A percentile compares a stretch with the other conserved stretches of the same genome.
phyloP scores from a whole-genome alignment of 306 rosid species.

The Mimosa pudica region DNA sequence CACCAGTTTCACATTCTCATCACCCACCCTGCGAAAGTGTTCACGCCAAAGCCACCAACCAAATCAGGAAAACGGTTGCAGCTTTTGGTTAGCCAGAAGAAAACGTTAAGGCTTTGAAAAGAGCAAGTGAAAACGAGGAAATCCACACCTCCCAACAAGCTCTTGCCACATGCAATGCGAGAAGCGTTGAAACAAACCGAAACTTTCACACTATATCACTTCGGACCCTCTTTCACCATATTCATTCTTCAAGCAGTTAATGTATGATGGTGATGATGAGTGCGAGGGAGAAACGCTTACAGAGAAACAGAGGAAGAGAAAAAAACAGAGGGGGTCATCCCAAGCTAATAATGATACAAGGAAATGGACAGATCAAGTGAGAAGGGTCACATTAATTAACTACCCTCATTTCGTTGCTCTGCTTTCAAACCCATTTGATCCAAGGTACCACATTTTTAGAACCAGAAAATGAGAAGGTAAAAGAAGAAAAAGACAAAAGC shows the following conservation, averaged over 20 bases:
- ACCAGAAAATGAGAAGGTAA: background rate
- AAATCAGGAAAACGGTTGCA: constrained; percentile 40
- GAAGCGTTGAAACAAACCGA: constrained; percentile 32
- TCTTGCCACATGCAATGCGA: constrained; percentile 23
- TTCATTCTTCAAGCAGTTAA: constrained; percentile 38
- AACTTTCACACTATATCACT: constrained; percentile 42
- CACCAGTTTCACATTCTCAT: constrained; percentile 17
- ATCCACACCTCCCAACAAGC: constrained; percentile 5
- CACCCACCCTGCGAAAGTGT: constrained; percentile 9
- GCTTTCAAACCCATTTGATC: constrained; percentile 29
- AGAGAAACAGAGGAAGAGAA: background rate
- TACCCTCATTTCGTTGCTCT: constrained; percentile 15
- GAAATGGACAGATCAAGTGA: constrained; percentile 41
- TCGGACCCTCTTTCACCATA: constrained; percentile 40
- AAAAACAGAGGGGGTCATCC: constrained; percentile 21
- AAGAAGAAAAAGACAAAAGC: background rate
- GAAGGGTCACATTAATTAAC: constrained; percentile 18
- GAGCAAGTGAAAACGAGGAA: constrained; percentile 16
- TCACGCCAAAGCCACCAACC: constrained; percentile 36
- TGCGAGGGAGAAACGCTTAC: constrained; percentile 23
- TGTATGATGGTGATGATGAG: constrained; percentile 20
- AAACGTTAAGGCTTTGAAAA: constrained; percentile 29
- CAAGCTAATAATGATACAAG: constrained; percentile 31
- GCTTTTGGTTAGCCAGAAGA: constrained; percentile 15
- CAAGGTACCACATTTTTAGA: constrained; percentile 21